Evolutionary conservation across 805 yeast species (phyloP), one percentile per base, ranked within the genome.

Genomic region (Saccharomycopsis babjevae): DNA sequence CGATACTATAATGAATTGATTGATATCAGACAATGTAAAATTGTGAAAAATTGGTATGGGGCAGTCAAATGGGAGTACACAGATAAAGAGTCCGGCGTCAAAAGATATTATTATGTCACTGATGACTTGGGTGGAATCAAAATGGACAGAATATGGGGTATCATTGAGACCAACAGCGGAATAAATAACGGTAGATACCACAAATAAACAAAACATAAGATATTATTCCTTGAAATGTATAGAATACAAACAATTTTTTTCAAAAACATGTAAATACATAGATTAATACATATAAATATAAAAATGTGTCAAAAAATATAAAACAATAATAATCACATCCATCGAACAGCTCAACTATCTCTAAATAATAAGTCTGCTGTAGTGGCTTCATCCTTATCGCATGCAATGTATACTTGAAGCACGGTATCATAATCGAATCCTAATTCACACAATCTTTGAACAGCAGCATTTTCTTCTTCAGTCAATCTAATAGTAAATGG

Each of bases 311-410:
- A 18, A 52, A 5, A 32, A 3, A 36, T 30, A 46, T 22, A 46
- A 43, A n/a, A n/a, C n/a, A n/a, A 5, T 10, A 11, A 25, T 4
- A 46, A 25, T 46, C 18, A 46, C 25, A 46, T 16, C 7, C 25
- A 10, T 10, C 3, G 28, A 22, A 22, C 22, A 13, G 32, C 11
- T 40, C 13, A 46, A 46, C 52, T 30, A 43, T 60, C 86, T 69
- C 79, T 81, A 69, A 94, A 88, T 67, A 94, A 78, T 70, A 90
- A 83, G 76, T 94, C 94, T 25, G 98, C 99, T 52, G 99, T 91
- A 68, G 89, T 82, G 77, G 93, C 97, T 76, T 94, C 99, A 74
- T 94, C 90, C 76, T 91, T 93, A 70, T 94, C 99, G 74, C 99
- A 94, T 50, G 98, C 98, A 80, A 94, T 85, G 76, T 89, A 94